phyloP scores from a whole-genome alignment of 148 eudicot genomes.

The Camellia sinensis region DNA sequence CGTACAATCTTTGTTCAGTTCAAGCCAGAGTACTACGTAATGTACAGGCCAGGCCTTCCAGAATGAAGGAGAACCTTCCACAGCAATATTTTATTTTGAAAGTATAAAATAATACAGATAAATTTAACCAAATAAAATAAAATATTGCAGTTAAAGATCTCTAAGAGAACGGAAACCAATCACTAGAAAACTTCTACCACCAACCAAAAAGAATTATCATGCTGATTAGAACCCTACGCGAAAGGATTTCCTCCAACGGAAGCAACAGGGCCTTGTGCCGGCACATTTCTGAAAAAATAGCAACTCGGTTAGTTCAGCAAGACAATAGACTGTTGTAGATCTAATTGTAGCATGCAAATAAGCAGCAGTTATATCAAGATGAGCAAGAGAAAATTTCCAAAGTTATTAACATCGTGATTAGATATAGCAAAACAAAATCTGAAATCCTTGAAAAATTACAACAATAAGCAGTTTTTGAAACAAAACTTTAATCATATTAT shows the following conservation, averaged over 20 bases:
- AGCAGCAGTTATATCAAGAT: no score
- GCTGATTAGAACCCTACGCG: conserved; percentile 36
- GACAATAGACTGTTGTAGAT: neutral
- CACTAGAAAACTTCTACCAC: conserved; percentile 9
- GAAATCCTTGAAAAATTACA: neutral
- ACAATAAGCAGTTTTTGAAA: neutral
- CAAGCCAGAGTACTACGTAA: neutral
- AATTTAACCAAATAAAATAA: neutral
- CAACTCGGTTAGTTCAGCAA: neutral
- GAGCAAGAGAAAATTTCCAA: neutral
- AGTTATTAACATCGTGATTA: neutral
- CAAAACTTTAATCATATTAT: neutral
- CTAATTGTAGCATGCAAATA: conserved; percentile 4
- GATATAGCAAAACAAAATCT: neutral
- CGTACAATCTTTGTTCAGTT: neutral
- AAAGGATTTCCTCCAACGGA: conserved; percentile 86
- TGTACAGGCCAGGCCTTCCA: neutral
- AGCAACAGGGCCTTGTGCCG: conserved; percentile 61
- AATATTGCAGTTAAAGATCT: conserved; percentile 1
- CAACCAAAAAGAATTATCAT: conserved; percentile 6
- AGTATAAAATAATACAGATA: neutral
- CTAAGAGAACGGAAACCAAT: neutral
- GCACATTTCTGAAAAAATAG: conserved; percentile 57
- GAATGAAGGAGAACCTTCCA: neutral
- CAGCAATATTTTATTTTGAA: neutral